Percentiles rank a stretch among this genome's conserved stretches.
These are phyloP conservation scores for Chaetomiaceae sp. DNA, from an alignment of 2,329 filamentous ascomycete species.

Conservation along the genomic window DNA sequence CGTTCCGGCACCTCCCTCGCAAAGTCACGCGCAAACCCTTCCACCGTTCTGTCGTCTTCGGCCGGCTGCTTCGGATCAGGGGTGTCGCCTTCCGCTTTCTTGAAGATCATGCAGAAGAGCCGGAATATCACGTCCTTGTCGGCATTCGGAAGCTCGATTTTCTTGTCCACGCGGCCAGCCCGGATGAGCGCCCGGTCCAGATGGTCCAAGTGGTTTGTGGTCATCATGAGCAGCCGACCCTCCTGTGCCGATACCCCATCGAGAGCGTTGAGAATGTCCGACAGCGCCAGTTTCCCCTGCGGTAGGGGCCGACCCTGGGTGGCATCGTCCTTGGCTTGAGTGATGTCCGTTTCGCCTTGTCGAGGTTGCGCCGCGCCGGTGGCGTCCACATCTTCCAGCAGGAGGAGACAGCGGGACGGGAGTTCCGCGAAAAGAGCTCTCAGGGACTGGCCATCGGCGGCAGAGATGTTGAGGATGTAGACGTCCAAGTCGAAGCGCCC, in stretches of 20 bases:
- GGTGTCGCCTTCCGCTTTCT: not conserved
- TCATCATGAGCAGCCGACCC: conserved; percentile 26
- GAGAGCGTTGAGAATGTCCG: conserved; percentile 24
- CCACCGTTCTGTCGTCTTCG: not conserved
- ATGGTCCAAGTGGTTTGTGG: conserved; percentile 25
- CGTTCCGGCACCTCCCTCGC: conserved; percentile 3
- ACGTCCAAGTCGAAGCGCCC: conserved; percentile 35
- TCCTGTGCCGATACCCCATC: conserved; percentile 24
- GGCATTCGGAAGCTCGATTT: conserved; percentile 9
- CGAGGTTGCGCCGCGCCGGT: conserved; percentile 17
- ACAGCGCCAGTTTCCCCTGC: conserved; percentile 16
- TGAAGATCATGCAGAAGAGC: conserved; percentile 7
- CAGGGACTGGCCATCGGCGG: conserved; percentile 29
- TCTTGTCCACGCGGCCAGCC: conserved; percentile 16
- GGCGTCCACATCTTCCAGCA: conserved; percentile 39
- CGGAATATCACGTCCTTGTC: conserved; percentile 7
- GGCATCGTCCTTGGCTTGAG: conserved; percentile 9
- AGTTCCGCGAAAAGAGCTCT: conserved; percentile 31
- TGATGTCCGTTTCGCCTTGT: conserved; percentile 9
- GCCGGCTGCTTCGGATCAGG: not conserved
- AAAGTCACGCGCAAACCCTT: conserved; percentile 2
- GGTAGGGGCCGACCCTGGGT: conserved; percentile 5
- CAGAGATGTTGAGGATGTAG: conserved; percentile 34
- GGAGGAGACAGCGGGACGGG: conserved; percentile 34
- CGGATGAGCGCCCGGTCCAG: conserved; percentile 24